phyloP scores from a whole-genome alignment of 306 rosid genomes.

The Hippophae rhamnoides region DNA sequence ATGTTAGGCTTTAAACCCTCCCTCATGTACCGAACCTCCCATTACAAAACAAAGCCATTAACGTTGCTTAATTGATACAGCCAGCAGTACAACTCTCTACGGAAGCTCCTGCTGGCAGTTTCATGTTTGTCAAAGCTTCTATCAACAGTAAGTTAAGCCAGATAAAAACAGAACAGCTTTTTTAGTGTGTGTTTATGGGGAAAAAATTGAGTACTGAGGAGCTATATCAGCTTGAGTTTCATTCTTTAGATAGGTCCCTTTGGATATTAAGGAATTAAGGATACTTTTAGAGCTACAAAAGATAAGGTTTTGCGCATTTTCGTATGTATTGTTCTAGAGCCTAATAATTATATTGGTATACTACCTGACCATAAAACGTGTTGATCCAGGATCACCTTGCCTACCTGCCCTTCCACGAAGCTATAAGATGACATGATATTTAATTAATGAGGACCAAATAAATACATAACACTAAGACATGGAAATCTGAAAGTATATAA shows the following conservation, averaged over 20 bases:
- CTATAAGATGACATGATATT: conserved; percentile 33
- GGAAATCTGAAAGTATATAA: not conserved
- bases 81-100: not conserved
- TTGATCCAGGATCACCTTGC: conserved; percentile 99
- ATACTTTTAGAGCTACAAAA: not conserved
- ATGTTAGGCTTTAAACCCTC: conserved; percentile 12
- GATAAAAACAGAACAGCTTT: too few species aligned
- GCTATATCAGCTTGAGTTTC: too few species aligned
- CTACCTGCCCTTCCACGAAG: conserved; percentile 99
- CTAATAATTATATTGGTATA: conserved; percentile 3
- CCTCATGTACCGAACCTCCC: not conserved
- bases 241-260: too few species aligned
- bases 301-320: not conserved
- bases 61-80: not conserved
- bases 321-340: not conserved
- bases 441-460: conserved; percentile 14
- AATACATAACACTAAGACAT: conserved; percentile 7
- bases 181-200: too few species aligned
- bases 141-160: too few species aligned
- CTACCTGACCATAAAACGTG: conserved; percentile 98
- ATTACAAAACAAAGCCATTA: not conserved
- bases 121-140: too few species aligned
- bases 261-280: too few species aligned
- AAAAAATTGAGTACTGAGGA: too few species aligned
- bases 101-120: too few species aligned